Evolutionary conservation across 768 basidiomycete genomes (phyloP), one percentile per base, ranked within the genome.

Genomic region (Psilocybe cyanescens): DNA sequence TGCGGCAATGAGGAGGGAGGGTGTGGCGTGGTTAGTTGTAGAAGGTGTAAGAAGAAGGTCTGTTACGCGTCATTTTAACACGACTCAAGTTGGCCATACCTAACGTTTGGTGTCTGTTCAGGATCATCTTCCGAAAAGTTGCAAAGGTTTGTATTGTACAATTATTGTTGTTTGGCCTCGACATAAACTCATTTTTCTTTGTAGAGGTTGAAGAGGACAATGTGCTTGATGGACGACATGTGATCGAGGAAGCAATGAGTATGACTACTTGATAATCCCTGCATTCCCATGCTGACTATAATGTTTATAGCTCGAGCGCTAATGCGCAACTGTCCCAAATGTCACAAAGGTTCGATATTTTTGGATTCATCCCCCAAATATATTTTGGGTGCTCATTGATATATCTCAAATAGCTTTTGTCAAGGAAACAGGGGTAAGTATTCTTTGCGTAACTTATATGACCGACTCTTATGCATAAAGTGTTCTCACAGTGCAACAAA

Each of bases 171-270:
- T 17, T 45, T 55, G 58, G 52, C 1, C 28, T 5, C 35, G 48
- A 44, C 62, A 33, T 1, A 41, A 19, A 4, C 39, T 39, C 1
- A 35, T 4, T 31, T 51, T 16, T 57, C n/a, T 24, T 62, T 64
- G 39, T 67, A 92, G 94, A 97, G 74, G 77, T 83, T 63, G 89
- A 91, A 61, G 83, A 88, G 11, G 93, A 95, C 71, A 86, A 83
- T 62, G 83, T 86, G 52, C 73, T 95, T 14, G 87, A 93, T 72
- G 87, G 84, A 11, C 82, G 87, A 57, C 94, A 96, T 75, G 72
- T 82, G 1, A 81, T 97, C 30, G 95, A 97, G 71, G 95, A 97
- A 70, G 95, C 95, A 2, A 97, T 97, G 95, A 93, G 92, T 91
- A 70, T 8, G 82, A 75, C 35, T 5, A 44, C 16, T 45, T 44